phyloP scores from a whole-genome alignment of 352 stramenopile genomes.

The Plasmopara viticola region DNA sequence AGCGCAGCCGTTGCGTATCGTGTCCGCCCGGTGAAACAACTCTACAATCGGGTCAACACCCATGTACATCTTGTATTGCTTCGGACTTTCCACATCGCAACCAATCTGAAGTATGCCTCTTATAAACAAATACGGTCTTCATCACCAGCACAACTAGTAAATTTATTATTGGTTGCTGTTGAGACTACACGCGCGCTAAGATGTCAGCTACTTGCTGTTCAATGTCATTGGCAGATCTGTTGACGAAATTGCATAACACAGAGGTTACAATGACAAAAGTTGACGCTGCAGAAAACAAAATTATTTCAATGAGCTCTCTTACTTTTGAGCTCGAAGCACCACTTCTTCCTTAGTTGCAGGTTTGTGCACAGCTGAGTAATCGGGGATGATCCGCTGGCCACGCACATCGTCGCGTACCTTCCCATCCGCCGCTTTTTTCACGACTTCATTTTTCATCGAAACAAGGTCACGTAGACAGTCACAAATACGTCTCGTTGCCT shows the following conservation, averaged over 20 bases:
- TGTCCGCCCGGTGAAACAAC: too few relatives aligned
- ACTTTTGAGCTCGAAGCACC: conserved; percentile 46
- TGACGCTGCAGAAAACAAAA: neutral
- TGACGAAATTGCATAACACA: neutral
- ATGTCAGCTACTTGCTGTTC: conserved; percentile 32
- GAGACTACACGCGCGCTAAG: conserved; percentile 24
- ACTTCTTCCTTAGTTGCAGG: conserved; percentile 35
- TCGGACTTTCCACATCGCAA: too few relatives aligned
- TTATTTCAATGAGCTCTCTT: neutral
- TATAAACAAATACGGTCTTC: too few relatives aligned
- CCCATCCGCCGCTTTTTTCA: conserved; percentile 48
- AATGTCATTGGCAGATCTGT: conserved; percentile 22
- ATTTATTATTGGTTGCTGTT: too few relatives aligned
- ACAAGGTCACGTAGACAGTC: conserved; percentile 65
- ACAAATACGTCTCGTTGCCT: conserved; percentile 23
- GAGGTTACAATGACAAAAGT: conserved; percentile 1
- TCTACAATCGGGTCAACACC: too few relatives aligned
- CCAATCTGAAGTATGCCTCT: too few relatives aligned
- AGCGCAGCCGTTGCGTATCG: too few relatives aligned
- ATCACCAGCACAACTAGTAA: too few relatives aligned
- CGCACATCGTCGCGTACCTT: conserved; percentile 71
- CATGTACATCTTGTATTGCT: too few relatives aligned
- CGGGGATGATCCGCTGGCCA: conserved; percentile 56
- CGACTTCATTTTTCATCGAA: conserved; percentile 40
- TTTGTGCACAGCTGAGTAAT: conserved; percentile 69